Evolutionary conservation across 345 rosid species (phyloP).

Genomic region (Pugionium cornutum): DNA sequence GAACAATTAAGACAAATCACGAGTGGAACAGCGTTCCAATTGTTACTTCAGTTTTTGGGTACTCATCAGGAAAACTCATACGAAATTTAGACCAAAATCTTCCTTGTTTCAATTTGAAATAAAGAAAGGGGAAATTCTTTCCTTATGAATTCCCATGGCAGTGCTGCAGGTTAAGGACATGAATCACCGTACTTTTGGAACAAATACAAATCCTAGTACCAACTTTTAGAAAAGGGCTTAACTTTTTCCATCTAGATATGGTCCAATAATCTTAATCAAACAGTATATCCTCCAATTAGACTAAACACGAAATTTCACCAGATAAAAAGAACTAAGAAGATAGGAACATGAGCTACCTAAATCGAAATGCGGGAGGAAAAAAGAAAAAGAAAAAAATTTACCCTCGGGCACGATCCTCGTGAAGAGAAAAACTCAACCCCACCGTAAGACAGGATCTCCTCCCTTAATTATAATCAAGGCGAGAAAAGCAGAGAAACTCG

Average conservation of each 20-base stretch:
- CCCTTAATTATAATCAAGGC: conserved; percentile 6
- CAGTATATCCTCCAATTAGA: not conserved
- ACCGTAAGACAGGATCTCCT: conserved; percentile 19
- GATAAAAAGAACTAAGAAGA: not conserved
- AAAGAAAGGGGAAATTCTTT: not conserved
- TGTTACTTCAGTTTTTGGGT: conserved; percentile 10
- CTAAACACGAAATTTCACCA: conserved; percentile 7
- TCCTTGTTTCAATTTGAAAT: not conserved
- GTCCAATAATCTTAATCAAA: conserved; percentile 5
- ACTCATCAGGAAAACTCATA: conserved; percentile 8
- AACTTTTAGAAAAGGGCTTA: not conserved
- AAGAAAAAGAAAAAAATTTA: conserved; percentile 28
- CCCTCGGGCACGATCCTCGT: not conserved
- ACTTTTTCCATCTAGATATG: conserved; percentile 7
- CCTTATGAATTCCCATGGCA: conserved; percentile 3
- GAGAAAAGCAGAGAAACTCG: conserved; percentile 5
- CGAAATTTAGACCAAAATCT: not conserved
- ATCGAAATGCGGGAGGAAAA: conserved; percentile 11
- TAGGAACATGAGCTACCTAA: conserved; percentile 1
- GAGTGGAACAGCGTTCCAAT: conserved; percentile 29
- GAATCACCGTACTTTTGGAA: conserved; percentile 10
- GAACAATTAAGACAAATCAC: conserved; percentile 24
- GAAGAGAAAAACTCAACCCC: conserved; percentile 15
- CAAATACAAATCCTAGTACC: not conserved
- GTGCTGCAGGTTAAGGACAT: conserved; percentile 9